Evolutionary conservation across 805 yeast species (phyloP).

Genomic region (Groenewaldozyma salmanticensis): DNA sequence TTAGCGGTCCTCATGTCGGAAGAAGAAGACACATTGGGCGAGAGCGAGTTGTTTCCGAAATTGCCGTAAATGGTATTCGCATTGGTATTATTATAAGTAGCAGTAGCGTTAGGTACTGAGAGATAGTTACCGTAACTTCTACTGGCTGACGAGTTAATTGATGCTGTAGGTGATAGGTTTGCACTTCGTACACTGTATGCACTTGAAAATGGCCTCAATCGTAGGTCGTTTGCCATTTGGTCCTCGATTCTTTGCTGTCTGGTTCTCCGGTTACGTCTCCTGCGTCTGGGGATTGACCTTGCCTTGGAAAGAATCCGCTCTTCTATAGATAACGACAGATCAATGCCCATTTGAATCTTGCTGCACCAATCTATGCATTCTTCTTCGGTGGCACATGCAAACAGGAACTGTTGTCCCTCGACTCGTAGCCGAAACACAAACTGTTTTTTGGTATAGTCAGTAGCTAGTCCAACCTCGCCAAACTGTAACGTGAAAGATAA

Average conservation of each 20-base stretch:
- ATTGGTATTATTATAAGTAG: no score
- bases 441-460: conserved; percentile 65
- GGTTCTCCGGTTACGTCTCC: conserved; percentile 4
- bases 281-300: conserved; percentile 62
- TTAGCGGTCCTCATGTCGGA: background rate
- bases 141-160: background rate
- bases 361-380: conserved; percentile 74
- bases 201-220: conserved; percentile 6
- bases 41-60: background rate
- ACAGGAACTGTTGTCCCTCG: conserved; percentile 72
- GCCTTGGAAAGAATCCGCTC: conserved; percentile 65
- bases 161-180: background rate
- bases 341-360: conserved; percentile 64
- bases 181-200: background rate
- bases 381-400: conserved; percentile 52
- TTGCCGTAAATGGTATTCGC: no score
- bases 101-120: background rate
- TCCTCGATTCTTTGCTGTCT: conserved; percentile 7
- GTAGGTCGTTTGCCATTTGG: conserved; percentile 4
- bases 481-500: conserved; percentile 74
- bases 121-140: background rate
- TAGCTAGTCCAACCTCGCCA: conserved; percentile 75
- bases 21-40: background rate
- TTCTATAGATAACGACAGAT: conserved; percentile 66
- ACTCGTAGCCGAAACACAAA: conserved; percentile 65